Evolutionary conservation across 768 basidiomycete genomes (phyloP), one percentile per base, ranked within the genome.

Genomic region (Hericium coralloides): DNA sequence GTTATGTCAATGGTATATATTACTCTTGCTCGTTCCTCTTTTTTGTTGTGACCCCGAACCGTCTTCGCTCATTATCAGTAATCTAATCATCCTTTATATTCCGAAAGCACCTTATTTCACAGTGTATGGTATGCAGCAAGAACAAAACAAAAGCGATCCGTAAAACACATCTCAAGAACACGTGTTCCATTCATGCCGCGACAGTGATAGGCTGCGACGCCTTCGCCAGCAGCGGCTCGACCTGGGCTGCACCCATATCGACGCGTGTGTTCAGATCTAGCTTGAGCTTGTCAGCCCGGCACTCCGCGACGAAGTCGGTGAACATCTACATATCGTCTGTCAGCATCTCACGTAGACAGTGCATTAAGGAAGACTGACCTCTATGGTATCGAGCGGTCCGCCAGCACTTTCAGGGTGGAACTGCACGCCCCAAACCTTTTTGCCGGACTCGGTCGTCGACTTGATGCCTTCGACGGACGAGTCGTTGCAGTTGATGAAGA

Each of bases 401-500:
- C 97, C 95, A 25, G 93, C 90, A 60, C 92, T 94, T 73, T 99
- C 97, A 15, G 97, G 97, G 72, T 99, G 97, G 84, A 98, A 99
- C 67, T 99, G 97, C 20, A 98, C 95, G 63, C 95, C 97, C 92
- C 94, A 98, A 31, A 98, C 80, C 61, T 84, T 86, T 75, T 87
- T 92, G 55, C 93, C 93, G 22, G 92, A 94, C 10, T 85, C 88
- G 0, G 75, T 67, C 2, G 97, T 97, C 17, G 93, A 95, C 73
- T 94, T 98, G 79, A 98, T 97, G 39, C 97, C 97, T 69, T 98
- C 97, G 15, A 98, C 94, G 1, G 93, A 97, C 15, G 95, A 98
- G 73, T 98, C 95, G 67, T 98, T 98, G 74, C 93, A 97, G 74
- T 98, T 99, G 76, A 98, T 95, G 78, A 99, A 99, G 81, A 95